Base-by-base conservation (phyloP, 345 rosid genomes). In the Salix koriyanagi region DNA sequence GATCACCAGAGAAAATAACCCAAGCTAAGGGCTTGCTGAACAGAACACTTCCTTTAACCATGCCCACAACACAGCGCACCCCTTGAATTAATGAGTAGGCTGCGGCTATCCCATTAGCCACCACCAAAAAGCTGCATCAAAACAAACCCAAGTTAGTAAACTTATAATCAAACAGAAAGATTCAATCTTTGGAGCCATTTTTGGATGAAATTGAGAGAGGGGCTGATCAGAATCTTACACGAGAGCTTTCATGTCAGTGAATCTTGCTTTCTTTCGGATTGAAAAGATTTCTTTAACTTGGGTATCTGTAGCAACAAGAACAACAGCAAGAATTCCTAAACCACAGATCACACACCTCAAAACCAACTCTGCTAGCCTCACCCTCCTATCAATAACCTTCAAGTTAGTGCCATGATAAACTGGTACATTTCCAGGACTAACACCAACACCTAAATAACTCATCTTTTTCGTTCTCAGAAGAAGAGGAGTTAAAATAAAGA, bases 201-300 rank as follows among this genome's bases (percentile, higher is more conserved):
- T 25, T 58, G 0, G 23, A 58, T n/a, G 52, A 4, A 15, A 72
- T n/a, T 21, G 66, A 54, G 23, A 54, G 44, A 60, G 32, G 10
- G 12, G 12, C 46, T 69, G 65, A 10, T 48, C 32, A 50, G 36
- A 68, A 76, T 74, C 94, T 83, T 83, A 93, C 99, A 93, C 94
- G 37, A 96, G 92, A 11, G 98, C 92, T 84, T 93, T 96, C 96
- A 93, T 91, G 86, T 93, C 99, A 9, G 96, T 91, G 79, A 83
- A 93, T 78, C 66, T 88, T 6, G 98, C 99, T 79, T 67, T 83
- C 89, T 90, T 93, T 80, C 77, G 83, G 69, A 92, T 92, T 5
- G 90, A 75, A 79, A 96, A 93, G 84, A 96, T 91, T 62, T 85
- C 87, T 77, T 78, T 90, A 76, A 89, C 91, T 77, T 96, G 91